Base-by-base conservation (phyloP, 345 rosid genomes). In the Bretschneidera sinensis region DNA sequence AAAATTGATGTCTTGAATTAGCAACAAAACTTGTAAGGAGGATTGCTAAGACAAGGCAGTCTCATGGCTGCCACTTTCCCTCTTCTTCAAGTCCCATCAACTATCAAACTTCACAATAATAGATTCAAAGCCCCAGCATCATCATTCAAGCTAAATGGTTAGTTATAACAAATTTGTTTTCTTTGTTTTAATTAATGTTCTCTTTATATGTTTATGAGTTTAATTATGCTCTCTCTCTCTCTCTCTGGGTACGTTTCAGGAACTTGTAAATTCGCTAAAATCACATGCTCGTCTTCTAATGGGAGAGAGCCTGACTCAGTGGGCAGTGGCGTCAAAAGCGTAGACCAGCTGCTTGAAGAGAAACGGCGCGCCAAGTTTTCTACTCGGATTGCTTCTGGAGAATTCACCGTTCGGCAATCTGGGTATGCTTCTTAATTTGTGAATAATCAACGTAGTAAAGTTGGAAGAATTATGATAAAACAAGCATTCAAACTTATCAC, bases 341-440 rank as follows among this genome's bases (percentile, higher is more conserved):
- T 59, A 0, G 85, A 87, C 14, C 74, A 51, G 74, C 66, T 71
- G 61, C 76, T 77, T 18, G 85, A 85, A 23, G 86, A 86, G 75
- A 86, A 82, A 65, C 88, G 85, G 56, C 83, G 86, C 6, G 92
- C 84, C 31, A 81, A 89, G 67, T 71, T 92, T 70, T 86, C 92
- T 56, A 80, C 86, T 39, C 75, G 87, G 53, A 92, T 89, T 72
- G 86, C 95, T 75, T 82, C 96, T 24, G 95, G 96, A 39, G 96
- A 81, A 17, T 92, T 92, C 75, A 89, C 91, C 6, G 87, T 85
- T 0, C 68, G 65, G 24, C 67, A 79, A 70, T 61, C 87, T 61
- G 75, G 91, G 98, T 88, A 77, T 51, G 31, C 23, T 61, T 18
- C 13, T 1, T 48, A 39, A 14, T 39, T 39, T 39, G n/a, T 39